These are phyloP conservation scores for Neonectria magnoliae DNA, from an alignment of 2,329 filamentous ascomycete genomes.

Conservation along the genomic window DNA sequence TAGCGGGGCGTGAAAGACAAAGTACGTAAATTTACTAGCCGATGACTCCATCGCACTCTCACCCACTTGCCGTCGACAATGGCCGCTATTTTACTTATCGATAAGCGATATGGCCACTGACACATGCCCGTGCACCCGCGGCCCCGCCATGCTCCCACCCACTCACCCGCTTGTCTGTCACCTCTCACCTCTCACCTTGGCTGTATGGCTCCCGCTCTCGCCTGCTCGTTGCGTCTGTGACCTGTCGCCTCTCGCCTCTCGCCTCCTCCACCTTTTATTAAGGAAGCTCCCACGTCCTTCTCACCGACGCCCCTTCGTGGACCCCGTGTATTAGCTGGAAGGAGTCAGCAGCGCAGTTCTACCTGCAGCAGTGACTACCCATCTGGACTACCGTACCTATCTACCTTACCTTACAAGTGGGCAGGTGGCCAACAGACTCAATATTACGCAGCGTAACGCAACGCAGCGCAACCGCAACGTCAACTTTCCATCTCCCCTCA, in stretches of 20 bases:
- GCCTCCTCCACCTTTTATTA: neutral
- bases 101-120: conserved; percentile 7
- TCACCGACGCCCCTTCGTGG: conserved; percentile 1
- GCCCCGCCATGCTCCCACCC: conserved; percentile 18
- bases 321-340: conserved; percentile 9
- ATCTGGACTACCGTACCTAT: neutral
- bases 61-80: conserved; percentile 6
- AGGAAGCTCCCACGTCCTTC: neutral
- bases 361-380: neutral
- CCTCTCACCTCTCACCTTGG: conserved; percentile 21
- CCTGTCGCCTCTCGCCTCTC: conserved; percentile 6
- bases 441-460: conserved; percentile 20
- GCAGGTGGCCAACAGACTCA: conserved; percentile 5
- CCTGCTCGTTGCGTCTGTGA: neutral
- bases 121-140: conserved; percentile 12
- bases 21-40: neutral
- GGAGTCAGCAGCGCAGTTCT: neutral
- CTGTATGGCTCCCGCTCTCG: neutral
- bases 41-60: neutral
- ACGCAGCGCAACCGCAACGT: conserved; percentile 10
- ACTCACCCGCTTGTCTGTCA: neutral
- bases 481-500: conserved; percentile 7
- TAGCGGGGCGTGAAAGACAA: neutral
- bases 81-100: conserved; percentile 8
- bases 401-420: neutral